Base-by-base conservation (phyloP, 2,329 filamentous ascomycete species). In the Colletotrichum neosansevieriae region DNA sequence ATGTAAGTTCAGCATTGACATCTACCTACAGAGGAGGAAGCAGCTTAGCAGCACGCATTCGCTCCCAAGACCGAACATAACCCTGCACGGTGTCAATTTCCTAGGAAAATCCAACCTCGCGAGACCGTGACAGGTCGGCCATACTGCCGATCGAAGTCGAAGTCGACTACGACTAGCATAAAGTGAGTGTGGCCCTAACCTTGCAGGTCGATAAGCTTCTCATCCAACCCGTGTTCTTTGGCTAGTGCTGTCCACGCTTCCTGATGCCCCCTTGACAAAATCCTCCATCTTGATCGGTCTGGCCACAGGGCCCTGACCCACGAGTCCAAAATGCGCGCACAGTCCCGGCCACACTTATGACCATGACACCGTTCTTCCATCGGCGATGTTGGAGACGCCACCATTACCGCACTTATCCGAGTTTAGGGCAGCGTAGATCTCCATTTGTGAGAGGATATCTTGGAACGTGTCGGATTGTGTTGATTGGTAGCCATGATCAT, bases 381-480 rank as follows among this genome's bases (percentile, higher is more conserved):
- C 65, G 3, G 70, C 71, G 10, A 70, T 47, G 34, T 72, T 73
- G 56, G 72, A 72, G 3, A 42, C 65, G 2, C 40, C 40, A 4
- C 71, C 71, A 29, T 47, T 47, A 5, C 69, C 69, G 44, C 70
- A 72, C 36, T 38, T 56, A 2, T 64, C 60, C 0, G 62, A 13
- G 36, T 71, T 62, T 6, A 72, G 40, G 3, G 70, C 66, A 2
- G 69, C 71, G 40, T 54, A 68, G 42, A 72, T 72, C 40, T 72
- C 70, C 59, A 71, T 63, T 42, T 56, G 54, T 7, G 72, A 58
- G 2, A 73, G 36, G 12, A 70, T 49, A 44, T 72, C 71, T 49
- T 73, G 71, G 40, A 61, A 71, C 15, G 71, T 68, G 17, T 73
- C 71, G n/a, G 66, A 62, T 57, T 72, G 66, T 6, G 67, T 71